Percentiles rank a stretch among this genome's conserved stretches.
phyloP scores from a whole-genome alignment of 2,329 filamentous ascomycete species.

The Cytospora leucostoma region DNA sequence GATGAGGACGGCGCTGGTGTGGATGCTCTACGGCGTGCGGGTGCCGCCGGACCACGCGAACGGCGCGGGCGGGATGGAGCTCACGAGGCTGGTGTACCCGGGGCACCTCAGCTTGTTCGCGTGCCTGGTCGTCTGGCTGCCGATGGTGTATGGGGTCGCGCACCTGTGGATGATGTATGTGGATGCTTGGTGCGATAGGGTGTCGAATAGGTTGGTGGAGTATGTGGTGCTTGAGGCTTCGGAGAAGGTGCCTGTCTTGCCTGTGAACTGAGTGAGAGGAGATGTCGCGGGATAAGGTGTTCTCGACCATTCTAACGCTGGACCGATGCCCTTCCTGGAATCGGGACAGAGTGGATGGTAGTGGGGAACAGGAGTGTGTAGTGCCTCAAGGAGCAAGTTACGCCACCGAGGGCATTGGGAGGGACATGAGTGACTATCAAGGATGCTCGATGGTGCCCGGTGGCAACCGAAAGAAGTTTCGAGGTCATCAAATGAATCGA shows the following conservation, averaged over 20 bases:
- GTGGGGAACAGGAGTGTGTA: no score
- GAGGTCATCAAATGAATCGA: no score
- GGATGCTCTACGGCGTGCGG: constrained; percentile 56
- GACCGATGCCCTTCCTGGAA: no score
- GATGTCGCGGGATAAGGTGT: neutral
- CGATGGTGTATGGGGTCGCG: constrained; percentile 48
- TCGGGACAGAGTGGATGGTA: no score
- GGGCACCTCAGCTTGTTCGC: constrained; percentile 40
- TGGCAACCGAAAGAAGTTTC: no score
- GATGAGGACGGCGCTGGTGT: constrained; percentile 59
- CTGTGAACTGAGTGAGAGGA: constrained; percentile 1
- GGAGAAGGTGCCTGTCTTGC: constrained; percentile 29
- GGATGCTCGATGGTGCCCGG: no score
- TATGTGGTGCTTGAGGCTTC: constrained; percentile 28
- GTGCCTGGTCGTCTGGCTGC: constrained; percentile 48
- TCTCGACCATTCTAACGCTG: no score
- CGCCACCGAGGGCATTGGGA: no score
- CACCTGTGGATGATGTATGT: constrained; percentile 56
- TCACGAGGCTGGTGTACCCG: constrained; percentile 41
- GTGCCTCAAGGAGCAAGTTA: no score
- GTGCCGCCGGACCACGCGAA: constrained; percentile 40
- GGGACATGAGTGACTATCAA: no score
- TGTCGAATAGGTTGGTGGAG: constrained; percentile 43
- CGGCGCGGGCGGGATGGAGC: constrained; percentile 38
- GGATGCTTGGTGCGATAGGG: constrained; percentile 51